Conservation (phyloP, 257 asterid species). For the Mitragyna speciosa region DNA sequence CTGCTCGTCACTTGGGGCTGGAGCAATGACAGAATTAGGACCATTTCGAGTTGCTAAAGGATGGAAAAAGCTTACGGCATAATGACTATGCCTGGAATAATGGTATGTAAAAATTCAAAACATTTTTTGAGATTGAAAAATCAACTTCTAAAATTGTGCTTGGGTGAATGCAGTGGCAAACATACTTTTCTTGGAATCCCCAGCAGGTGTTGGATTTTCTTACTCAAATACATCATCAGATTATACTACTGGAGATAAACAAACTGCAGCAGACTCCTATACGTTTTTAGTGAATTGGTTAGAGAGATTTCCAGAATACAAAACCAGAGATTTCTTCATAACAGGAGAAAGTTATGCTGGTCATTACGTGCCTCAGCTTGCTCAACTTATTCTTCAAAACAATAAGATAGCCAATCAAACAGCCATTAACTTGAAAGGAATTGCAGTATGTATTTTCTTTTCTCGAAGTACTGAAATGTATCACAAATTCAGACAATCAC, state of each 20-base stretch:
- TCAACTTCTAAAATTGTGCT: too few species aligned
- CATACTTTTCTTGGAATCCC: constrained; percentile 29
- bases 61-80: constrained; percentile 50
- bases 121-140: too few species aligned
- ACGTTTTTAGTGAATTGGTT: constrained; percentile 28
- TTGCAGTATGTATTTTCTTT: constrained; percentile 20
- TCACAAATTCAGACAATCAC: too few species aligned
- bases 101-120: constrained; percentile 28
- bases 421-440: constrained; percentile 26
- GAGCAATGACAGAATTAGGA: constrained; percentile 67
- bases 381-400: constrained; percentile 1
- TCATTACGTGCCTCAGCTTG: constrained; percentile 33
- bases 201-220: constrained; percentile 30
- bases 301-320: constrained; percentile 30
- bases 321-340: constrained; percentile 20
- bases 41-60: constrained; percentile 65
- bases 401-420: constrained; percentile 14
- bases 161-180: constrained; percentile 25
- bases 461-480: not conserved
- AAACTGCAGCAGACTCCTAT: constrained; percentile 5
- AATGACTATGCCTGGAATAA: constrained; percentile 62
- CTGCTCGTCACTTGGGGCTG: constrained; percentile 68
- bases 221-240: constrained; percentile 22
- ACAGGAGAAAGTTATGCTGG: constrained; percentile 32
- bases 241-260: too few species aligned